phyloP scores from a whole-genome alignment of 1,284 basidiomycete genomes.

The Entoloma clypeatum region DNA sequence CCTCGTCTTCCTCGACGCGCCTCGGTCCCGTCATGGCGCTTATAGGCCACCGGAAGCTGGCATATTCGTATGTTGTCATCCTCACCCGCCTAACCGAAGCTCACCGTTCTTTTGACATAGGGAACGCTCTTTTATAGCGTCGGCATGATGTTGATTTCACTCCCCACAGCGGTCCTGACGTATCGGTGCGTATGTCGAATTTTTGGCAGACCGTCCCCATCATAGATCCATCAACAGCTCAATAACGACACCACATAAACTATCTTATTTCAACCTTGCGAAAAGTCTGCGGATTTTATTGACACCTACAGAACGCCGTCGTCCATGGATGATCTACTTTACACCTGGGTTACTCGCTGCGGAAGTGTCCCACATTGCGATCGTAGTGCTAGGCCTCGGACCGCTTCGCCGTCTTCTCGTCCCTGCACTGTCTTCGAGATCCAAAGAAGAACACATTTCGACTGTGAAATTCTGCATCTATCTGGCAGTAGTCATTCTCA shows the following conservation, averaged over 20 bases:
- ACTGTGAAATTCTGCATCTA: constrained; percentile 54
- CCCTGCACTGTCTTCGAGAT: constrained; percentile 41
- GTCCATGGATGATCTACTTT: constrained; percentile 78
- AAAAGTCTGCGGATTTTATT: constrained; percentile 71
- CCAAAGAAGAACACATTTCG: constrained; percentile 37
- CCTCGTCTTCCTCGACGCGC: constrained; percentile 50
- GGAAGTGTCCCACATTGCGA: constrained; percentile 63
- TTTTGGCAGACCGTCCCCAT: neutral
- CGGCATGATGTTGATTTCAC: constrained; percentile 68
- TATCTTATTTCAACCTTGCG: constrained; percentile 62
- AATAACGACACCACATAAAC: constrained; percentile 82
- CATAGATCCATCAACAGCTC: constrained; percentile 43
- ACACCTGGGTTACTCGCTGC: constrained; percentile 79
- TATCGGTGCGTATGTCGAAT: constrained; percentile 54
- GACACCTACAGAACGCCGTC: constrained; percentile 77
- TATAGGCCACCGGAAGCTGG: constrained; percentile 72
- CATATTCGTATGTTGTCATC: constrained; percentile 36
- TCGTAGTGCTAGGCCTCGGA: constrained; percentile 65
- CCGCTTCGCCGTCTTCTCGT: constrained; percentile 65
- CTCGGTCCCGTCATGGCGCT: constrained; percentile 55
- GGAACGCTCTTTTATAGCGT: constrained; percentile 61
- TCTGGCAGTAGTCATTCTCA: constrained; percentile 54
- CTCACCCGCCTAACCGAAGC: too few species aligned
- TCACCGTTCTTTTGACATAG: constrained; percentile 23
- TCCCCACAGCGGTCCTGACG: constrained; percentile 79